phyloP scores from a whole-genome alignment of 345 rosid genomes.

The Citrus hindsii region DNA sequence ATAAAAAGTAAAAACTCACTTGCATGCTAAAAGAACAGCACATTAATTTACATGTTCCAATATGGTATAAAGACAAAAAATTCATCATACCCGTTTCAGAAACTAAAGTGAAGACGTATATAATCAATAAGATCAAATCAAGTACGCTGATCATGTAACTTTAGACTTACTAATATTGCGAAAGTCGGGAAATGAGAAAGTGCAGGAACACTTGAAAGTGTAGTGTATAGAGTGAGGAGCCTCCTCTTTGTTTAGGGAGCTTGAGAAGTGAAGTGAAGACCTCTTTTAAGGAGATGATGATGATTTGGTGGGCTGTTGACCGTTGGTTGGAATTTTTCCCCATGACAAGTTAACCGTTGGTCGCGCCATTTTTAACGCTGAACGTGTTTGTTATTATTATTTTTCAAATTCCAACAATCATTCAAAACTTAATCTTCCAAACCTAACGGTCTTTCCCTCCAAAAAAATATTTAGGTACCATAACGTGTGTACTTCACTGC shows the following conservation, averaged over 20 bases:
- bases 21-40: background rate
- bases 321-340: slow-evolving; percentile 21
- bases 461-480: background rate
- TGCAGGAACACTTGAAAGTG: background rate
- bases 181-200: background rate
- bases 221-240: background rate
- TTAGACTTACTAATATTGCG: background rate
- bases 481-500: background rate
- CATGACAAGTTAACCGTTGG: slow-evolving; percentile 12
- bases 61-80: too few relatives aligned
- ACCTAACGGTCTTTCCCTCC: slow-evolving; percentile 55
- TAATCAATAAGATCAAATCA: background rate
- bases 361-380: slow-evolving; percentile 10
- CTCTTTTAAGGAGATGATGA: slow-evolving; percentile 21
- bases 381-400: background rate
- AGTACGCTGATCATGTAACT: background rate
- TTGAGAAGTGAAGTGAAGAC: slow-evolving; percentile 7
- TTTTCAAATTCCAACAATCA: slow-evolving; percentile 21
- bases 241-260: background rate
- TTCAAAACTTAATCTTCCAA: slow-evolving; percentile 29
- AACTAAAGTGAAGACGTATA: background rate
- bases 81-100: background rate
- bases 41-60: background rate
- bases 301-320: slow-evolving; percentile 35
- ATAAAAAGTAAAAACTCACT: background rate